Evolutionary conservation across 441 rosid genomes (phyloP).

Genomic region (Adansonia grandidieri): DNA sequence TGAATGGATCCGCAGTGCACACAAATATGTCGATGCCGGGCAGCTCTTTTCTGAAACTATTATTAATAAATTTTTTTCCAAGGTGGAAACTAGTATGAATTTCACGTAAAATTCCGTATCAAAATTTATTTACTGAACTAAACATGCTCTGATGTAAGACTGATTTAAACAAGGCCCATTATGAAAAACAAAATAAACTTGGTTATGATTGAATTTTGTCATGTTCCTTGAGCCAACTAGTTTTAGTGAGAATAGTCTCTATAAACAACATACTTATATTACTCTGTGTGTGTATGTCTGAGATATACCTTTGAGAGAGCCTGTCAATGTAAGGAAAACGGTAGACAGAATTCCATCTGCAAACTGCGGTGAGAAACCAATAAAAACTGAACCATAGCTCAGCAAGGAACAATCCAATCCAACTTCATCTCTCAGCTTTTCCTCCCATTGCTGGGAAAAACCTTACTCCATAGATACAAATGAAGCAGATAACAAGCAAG

Average conservation of each 20-base stretch:
- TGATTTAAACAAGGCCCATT: too few species aligned
- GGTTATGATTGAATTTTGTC: not conserved
- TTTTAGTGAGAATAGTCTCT: too few species aligned
- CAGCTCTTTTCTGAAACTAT: constrained; percentile 42
- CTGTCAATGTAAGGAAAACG: constrained; percentile 36
- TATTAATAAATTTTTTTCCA: not conserved
- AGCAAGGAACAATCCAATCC: constrained; percentile 25
- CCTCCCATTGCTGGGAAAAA: not conserved
- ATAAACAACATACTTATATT: too few species aligned
- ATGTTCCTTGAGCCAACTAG: too few species aligned
- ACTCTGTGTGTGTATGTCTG: too few species aligned
- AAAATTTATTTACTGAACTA: too few species aligned
- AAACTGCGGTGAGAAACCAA: constrained; percentile 25
- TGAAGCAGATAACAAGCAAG: not conserved
- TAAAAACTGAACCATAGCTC: constrained; percentile 27
- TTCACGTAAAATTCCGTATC: too few species aligned
- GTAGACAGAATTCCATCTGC: constrained; percentile 35
- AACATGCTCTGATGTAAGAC: too few species aligned
- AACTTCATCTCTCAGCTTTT: constrained; percentile 10
- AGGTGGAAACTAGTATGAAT: too few species aligned
- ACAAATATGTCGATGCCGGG: constrained; percentile 71
- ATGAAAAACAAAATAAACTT: constrained; percentile 21
- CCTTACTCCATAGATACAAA: not conserved
- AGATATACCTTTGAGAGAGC: constrained; percentile 31
- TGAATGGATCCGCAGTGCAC: constrained; percentile 73